These are phyloP conservation scores for Pleurotus cornucopiae DNA, from an alignment of 768 basidiomycete species.

Conservation along the genomic window DNA sequence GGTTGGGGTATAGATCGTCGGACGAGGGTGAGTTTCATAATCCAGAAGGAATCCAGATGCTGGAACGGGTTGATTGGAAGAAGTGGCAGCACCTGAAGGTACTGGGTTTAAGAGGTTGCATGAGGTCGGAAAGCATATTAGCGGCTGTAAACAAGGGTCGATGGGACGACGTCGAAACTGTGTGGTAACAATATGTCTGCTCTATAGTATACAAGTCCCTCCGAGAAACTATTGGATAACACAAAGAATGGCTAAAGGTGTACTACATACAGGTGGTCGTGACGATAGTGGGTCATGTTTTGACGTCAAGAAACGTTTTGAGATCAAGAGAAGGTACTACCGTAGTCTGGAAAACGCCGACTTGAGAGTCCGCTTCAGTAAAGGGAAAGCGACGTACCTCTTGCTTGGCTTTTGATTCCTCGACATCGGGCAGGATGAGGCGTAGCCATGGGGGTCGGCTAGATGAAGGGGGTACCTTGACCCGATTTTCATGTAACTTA, in stretches of 20 bases:
- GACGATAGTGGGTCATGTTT: slow-evolving; percentile 25
- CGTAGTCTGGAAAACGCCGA: slow-evolving; percentile 18
- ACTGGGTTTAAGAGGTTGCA: slow-evolving; percentile 55
- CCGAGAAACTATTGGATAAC: neutral
- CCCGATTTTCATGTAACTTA: slow-evolving; percentile 44
- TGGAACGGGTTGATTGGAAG: slow-evolving; percentile 52
- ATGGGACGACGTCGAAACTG: slow-evolving; percentile 59
- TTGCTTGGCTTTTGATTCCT: slow-evolving; percentile 14
- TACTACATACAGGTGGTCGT: neutral
- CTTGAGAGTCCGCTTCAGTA: neutral
- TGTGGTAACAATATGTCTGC: slow-evolving; percentile 31
- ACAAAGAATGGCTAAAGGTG: neutral
- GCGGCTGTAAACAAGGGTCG: slow-evolving; percentile 51
- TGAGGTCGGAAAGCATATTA: slow-evolving; percentile 36
- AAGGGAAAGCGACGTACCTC: slow-evolving; percentile 4
- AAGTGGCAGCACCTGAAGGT: slow-evolving; percentile 50
- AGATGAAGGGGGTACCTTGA: slow-evolving; percentile 35
- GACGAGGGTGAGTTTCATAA: neutral
- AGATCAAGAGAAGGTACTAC: slow-evolving; percentile 53
- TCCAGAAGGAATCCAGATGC: neutral
- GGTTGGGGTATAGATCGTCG: slow-evolving; percentile 24
- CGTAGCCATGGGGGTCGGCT: slow-evolving; percentile 39
- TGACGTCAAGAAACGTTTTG: slow-evolving; percentile 44
- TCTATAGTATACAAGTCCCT: slow-evolving; percentile 19
- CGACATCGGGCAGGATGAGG: slow-evolving; percentile 31